Evolutionary conservation across 2,329 filamentous ascomycete species (phyloP).

Genomic region (Trichoderma afroharzianum): DNA sequence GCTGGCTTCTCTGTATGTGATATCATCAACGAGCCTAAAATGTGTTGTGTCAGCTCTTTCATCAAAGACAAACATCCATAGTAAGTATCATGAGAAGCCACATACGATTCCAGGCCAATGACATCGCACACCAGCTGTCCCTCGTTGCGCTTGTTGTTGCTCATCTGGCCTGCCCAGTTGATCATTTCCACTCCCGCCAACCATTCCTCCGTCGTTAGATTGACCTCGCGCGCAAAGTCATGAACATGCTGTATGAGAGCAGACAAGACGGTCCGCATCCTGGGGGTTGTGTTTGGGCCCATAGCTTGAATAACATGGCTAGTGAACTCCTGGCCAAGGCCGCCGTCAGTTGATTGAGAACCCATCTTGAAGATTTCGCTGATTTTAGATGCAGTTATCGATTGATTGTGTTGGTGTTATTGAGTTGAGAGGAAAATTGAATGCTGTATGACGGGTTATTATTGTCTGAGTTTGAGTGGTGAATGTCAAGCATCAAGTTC

Average conservation of each 20-base stretch:
- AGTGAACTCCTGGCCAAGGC: slow-evolving; percentile 58
- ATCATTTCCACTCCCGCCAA: slow-evolving; percentile 61
- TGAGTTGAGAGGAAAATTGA: background rate
- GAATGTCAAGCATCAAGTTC: background rate
- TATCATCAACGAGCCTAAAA: slow-evolving; percentile 68
- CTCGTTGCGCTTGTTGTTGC: slow-evolving; percentile 66
- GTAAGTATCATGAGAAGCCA: background rate
- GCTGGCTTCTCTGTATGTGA: slow-evolving; percentile 61
- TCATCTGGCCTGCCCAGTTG: slow-evolving; percentile 64
- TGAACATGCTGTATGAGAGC: slow-evolving; percentile 71
- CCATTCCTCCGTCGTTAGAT: slow-evolving; percentile 80
- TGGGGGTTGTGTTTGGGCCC: slow-evolving; percentile 65
- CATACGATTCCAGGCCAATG: slow-evolving; percentile 66
- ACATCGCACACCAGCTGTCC: slow-evolving; percentile 70
- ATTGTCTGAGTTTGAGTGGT: background rate
- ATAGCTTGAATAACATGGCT: slow-evolving; percentile 69
- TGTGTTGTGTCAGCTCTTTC: background rate
- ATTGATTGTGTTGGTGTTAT: background rate
- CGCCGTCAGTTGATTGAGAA: slow-evolving; percentile 19
- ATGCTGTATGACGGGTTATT: background rate
- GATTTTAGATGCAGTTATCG: background rate
- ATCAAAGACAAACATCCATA: background rate
- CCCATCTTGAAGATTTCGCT: background rate
- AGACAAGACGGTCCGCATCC: slow-evolving; percentile 64
- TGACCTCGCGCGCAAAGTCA: slow-evolving; percentile 75